A percentile compares a stretch with the other conserved stretches of the same genome.
phyloP scores from a whole-genome alignment of 352 stramenopile genomes.

The Globisporangium emineosum region DNA sequence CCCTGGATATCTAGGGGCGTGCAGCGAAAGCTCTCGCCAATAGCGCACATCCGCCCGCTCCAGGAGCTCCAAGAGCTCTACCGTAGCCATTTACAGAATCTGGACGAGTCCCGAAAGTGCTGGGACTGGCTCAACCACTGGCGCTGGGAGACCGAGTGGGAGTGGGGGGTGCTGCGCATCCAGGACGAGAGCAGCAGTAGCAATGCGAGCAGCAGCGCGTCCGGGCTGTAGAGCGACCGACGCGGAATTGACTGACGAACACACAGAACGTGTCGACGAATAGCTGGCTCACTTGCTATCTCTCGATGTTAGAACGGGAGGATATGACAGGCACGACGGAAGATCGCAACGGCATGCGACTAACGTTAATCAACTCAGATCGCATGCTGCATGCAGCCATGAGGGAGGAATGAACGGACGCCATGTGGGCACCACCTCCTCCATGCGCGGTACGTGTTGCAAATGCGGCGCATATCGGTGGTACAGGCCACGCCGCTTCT shows the following conservation, averaged over 20 bases:
- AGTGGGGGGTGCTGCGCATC: conserved; percentile 34
- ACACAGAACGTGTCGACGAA: too few relatives aligned
- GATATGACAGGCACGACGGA: not conserved
- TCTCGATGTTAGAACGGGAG: not conserved
- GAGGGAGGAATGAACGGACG: not conserved
- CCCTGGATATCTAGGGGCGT: conserved; percentile 42
- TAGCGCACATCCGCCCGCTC: conserved; percentile 25
- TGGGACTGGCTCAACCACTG: conserved; percentile 41
- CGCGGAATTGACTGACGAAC: not conserved
- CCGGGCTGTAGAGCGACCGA: not conserved
- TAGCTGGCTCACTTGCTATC: not conserved
- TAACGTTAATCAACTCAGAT: not conserved
- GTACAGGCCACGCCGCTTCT: not conserved
- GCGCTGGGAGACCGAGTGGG: conserved; percentile 45
- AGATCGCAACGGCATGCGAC: conserved; percentile 5
- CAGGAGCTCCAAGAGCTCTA: conserved; percentile 48
- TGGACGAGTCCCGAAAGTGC: conserved; percentile 26
- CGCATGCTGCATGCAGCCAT: not conserved
- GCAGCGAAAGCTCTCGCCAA: conserved; percentile 28
- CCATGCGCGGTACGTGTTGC: not conserved
- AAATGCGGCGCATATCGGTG: not conserved
- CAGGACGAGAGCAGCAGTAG: not conserved
- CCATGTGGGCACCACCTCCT: not conserved
- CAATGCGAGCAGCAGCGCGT: not conserved
- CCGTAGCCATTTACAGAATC: conserved; percentile 20